These are phyloP conservation scores for Juncus inflexus DNA, from an alignment of 176 grass and related monocot genomes.

Conservation along the genomic window DNA sequence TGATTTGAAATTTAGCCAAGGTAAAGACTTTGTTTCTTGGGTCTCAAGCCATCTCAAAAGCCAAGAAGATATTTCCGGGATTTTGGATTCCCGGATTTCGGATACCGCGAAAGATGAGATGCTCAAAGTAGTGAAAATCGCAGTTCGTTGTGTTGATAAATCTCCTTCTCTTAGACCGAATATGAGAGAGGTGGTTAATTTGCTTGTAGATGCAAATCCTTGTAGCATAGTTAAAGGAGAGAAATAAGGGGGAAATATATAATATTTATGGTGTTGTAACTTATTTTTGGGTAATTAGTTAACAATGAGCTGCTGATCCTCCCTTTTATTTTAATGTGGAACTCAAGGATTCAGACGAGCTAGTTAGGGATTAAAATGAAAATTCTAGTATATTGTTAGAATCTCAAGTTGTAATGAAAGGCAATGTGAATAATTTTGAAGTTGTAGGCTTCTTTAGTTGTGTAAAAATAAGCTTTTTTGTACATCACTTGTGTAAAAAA, in stretches of 20 bases:
- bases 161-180: constrained; percentile 38
- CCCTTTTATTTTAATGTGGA: no score
- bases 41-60: constrained; percentile 26
- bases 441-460: no score
- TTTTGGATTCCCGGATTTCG: constrained; percentile 45
- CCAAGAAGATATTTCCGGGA: constrained; percentile 28
- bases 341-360: no score
- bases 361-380: no score
- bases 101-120: constrained; percentile 45
- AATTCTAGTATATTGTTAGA: no score
- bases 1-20: constrained; percentile 34
- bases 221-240: constrained; percentile 21
- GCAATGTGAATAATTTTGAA: no score
- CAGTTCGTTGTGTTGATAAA: constrained; percentile 40
- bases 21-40: constrained; percentile 46
- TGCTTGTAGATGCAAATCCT: constrained; percentile 57
- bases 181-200: constrained; percentile 74
- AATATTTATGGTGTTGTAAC: no score
- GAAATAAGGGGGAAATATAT: constrained; percentile 30
- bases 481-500: no score
- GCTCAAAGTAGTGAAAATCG: constrained; percentile 52
- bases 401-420: no score
- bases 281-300: no score
- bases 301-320: no score
- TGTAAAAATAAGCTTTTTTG: no score